phyloP scores from a whole-genome alignment of 2,329 filamentous ascomycete genomes.

The Myriosclerotinia curreyana region DNA sequence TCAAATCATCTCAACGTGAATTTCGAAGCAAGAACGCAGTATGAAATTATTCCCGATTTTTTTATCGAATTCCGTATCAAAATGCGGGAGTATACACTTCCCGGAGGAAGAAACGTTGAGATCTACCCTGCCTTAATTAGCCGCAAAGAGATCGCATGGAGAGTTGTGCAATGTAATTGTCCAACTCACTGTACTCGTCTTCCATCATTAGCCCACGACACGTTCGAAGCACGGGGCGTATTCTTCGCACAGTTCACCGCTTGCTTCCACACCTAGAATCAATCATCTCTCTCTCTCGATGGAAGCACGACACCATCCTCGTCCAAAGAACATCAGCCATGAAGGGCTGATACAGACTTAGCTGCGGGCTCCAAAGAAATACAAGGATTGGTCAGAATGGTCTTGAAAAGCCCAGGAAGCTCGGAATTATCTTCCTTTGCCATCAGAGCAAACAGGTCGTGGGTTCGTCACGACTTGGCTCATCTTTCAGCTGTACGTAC shows the following conservation, averaged over 20 bases:
- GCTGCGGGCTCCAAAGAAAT: background rate
- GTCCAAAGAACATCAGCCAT: slow-evolving; percentile 4
- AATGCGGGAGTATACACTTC: slow-evolving; percentile 1
- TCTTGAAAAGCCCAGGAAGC: background rate
- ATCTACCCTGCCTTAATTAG: background rate
- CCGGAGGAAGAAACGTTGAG: slow-evolving; percentile 8
- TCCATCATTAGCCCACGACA: slow-evolving; percentile 5
- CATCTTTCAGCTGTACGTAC: background rate
- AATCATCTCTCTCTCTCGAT: too few species aligned
- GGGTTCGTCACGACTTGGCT: background rate
- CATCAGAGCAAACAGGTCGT: background rate
- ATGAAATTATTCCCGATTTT: background rate
- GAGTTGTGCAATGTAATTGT: background rate
- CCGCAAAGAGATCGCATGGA: background rate
- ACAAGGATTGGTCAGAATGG: background rate
- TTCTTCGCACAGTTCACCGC: slow-evolving; percentile 1
- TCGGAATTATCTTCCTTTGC: background rate
- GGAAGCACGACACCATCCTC: slow-evolving; percentile 6
- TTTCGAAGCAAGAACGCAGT: background rate
- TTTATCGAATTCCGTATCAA: background rate
- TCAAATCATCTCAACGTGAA: background rate
- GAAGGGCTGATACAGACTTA: background rate
- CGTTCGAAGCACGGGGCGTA: background rate
- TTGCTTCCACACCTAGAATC: slow-evolving; percentile 12
- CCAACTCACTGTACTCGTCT: background rate